Base-by-base conservation (phyloP, 192 early-diverging fungal genomes). In the Backusella australiensis region DNA sequence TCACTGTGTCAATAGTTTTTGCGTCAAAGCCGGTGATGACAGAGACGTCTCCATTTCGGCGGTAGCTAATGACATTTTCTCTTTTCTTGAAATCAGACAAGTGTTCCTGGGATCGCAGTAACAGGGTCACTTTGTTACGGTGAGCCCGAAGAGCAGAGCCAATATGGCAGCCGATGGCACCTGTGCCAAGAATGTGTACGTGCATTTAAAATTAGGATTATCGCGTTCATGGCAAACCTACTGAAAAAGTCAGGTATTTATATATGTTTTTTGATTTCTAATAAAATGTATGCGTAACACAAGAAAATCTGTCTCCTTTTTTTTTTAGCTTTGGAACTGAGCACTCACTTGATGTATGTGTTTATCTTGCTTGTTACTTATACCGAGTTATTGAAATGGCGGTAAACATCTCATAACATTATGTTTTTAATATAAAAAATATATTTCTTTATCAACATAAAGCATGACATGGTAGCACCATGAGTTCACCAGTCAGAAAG, bases 131-230 rank as follows among this genome's bases (percentile, higher is more conserved):
- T 29, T 86, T 84, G 15, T 84, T 80, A 6, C 71, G 35, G 8
- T 67, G 46, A 9, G 81, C 74, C 36, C 87, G 82, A 46, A 94
- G 81, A 52, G 88, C 77, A 15, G 84, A 81, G 7, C 90, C 91
- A 68, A 92, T 79, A 56, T 92, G 82, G 44, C 90, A 84, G 1
- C 93, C 93, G n/a, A 92, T 85, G 19, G 90, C 92, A 5, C 92
- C 91, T 26, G 88, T 88, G 17, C 93, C 93, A 8, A 94, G 78
- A 35, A 94, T 77, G 75, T 94, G 90, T 26, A 90, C 77, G 11
- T 71, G 72, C 78, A 79, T 79, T 32, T 32, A 63, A 29, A 63
- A 26, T 29, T 1, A 14, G n/a, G n/a, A 29, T 3, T 63, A 29
- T 29, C 56, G 26, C 2, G 23, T 63, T 63, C 26, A 29, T 26